Evolutionary conservation across 805 yeast genomes (phyloP).

Genomic region (Saccharomycopsis babjevae): DNA sequence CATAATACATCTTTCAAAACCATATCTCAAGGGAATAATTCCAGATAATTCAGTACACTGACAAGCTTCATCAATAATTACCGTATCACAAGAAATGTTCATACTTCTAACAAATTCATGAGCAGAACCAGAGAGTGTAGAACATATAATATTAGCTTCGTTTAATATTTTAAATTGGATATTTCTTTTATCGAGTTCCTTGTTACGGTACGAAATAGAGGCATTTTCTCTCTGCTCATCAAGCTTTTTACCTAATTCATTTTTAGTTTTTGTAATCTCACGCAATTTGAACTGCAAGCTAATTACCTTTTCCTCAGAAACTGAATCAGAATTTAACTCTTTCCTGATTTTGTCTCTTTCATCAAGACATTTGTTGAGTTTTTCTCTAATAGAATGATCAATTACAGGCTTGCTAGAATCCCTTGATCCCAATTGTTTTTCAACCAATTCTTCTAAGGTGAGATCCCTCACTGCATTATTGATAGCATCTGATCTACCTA

Average conservation of each 20-base stretch:
- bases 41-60: conserved; percentile 92
- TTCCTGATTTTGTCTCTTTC: conserved; percentile 49
- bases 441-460: conserved; percentile 81
- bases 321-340: conserved; percentile 24
- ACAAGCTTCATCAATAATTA: conserved; percentile 93
- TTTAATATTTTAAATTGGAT: conserved; percentile 62
- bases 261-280: conserved; percentile 49
- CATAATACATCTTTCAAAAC: conserved; percentile 84
- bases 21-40: conserved; percentile 84
- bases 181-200: conserved; percentile 69
- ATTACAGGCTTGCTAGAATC: conserved; percentile 30
- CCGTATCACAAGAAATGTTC: conserved; percentile 76
- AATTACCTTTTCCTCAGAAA: conserved; percentile 34
- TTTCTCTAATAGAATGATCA: conserved; percentile 40
- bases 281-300: conserved; percentile 41
- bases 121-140: conserved; percentile 91
- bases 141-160: conserved; percentile 76
- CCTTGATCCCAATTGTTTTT: conserved; percentile 38
- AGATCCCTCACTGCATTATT: conserved; percentile 72
- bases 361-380: conserved; percentile 40
- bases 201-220: conserved; percentile 56
- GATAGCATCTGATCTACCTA: conserved; percentile 85
- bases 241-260: conserved; percentile 58
- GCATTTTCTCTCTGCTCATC: conserved; percentile 73
- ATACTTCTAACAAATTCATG: conserved; percentile 73